Percentiles rank a stretch among this genome's conserved stretches.
Conservation (phyloP, 306 rosid genomes). For the Cicer bijugum region DNA sequence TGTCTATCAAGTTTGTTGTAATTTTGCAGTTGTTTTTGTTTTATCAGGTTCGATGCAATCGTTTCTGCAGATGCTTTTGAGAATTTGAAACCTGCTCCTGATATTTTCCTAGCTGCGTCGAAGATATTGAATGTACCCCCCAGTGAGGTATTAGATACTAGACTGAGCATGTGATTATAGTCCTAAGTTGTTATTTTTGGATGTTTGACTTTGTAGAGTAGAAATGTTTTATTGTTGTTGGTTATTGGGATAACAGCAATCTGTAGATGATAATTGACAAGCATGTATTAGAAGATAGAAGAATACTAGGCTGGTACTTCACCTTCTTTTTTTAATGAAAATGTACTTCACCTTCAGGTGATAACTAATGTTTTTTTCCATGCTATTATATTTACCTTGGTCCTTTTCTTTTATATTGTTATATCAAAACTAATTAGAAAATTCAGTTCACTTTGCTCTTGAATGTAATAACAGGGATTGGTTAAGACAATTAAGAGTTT, state of each 20-base stretch:
- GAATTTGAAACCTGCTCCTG: slow-evolving; percentile 97
- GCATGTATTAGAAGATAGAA: slow-evolving; percentile 21
- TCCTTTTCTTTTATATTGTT: slow-evolving; percentile 18
- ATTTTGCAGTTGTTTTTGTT: slow-evolving; percentile 38
- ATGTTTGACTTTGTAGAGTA: slow-evolving; percentile 31
- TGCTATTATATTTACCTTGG: background rate
- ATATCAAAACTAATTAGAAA: background rate
- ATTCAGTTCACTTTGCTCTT: too few relatives aligned
- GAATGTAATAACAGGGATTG: too few relatives aligned
- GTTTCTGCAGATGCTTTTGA: slow-evolving; percentile 98
- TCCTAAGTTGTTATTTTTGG: slow-evolving; percentile 6
- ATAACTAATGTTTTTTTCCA: background rate
- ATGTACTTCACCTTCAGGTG: background rate
- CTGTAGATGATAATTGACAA: slow-evolving; percentile 19
- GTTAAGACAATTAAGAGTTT: too few relatives aligned
- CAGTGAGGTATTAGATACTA: slow-evolving; percentile 63
- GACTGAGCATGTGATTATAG: slow-evolving; percentile 39
- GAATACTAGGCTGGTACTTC: slow-evolving; percentile 13
- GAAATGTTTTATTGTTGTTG: slow-evolving; percentile 29
- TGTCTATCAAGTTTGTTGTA: slow-evolving; percentile 18
- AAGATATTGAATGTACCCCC: slow-evolving; percentile 71
- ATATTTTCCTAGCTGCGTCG: slow-evolving; percentile 91
- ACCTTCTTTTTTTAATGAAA: background rate
- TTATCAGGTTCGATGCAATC: slow-evolving; percentile 88
- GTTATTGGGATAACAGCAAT: slow-evolving; percentile 15